Conservation (phyloP, 176 grass and related monocot genomes). For the Metroxylon sagu region DNA sequence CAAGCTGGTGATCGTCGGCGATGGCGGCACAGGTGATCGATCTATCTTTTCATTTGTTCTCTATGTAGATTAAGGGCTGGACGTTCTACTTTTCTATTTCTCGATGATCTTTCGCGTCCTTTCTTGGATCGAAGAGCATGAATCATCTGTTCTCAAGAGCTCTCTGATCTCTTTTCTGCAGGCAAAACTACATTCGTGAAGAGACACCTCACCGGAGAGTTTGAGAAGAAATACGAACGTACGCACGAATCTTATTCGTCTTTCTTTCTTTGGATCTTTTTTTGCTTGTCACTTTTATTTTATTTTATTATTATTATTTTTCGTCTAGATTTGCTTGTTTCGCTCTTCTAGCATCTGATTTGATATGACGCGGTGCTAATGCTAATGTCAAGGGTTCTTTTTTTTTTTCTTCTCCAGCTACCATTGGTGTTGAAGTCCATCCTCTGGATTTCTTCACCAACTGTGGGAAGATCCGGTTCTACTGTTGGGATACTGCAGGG, state of each 20-base stretch:
- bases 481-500: conserved; percentile 36
- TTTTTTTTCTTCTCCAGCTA: conserved; percentile 11
- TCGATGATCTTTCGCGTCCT: not conserved
- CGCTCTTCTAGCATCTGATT: not conserved
- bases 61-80: not conserved
- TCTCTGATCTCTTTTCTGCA: not conserved
- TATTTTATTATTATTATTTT: conserved; percentile 3
- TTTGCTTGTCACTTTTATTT: not conserved
- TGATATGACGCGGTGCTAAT: not conserved
- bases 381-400: not conserved
- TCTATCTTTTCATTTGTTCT: not conserved
- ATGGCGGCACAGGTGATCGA: conserved; percentile 29
- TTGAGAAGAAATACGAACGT: conserved; percentile 44
- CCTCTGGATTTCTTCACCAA: conserved; percentile 34
- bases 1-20: conserved; percentile 37
- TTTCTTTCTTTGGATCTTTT: not conserved
- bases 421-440: conserved; percentile 41
- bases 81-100: not conserved
- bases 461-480: conserved; percentile 25
- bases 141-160: too few relatives aligned
- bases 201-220: conserved; percentile 31
- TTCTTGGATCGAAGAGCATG: too few relatives aligned
- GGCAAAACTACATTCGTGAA: conserved; percentile 35
- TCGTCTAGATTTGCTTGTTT: not conserved
- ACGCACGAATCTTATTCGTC: conserved; percentile 6